Conservation (phyloP, 2,329 filamentous ascomycete species). For the Calonectria pauciramosa region DNA sequence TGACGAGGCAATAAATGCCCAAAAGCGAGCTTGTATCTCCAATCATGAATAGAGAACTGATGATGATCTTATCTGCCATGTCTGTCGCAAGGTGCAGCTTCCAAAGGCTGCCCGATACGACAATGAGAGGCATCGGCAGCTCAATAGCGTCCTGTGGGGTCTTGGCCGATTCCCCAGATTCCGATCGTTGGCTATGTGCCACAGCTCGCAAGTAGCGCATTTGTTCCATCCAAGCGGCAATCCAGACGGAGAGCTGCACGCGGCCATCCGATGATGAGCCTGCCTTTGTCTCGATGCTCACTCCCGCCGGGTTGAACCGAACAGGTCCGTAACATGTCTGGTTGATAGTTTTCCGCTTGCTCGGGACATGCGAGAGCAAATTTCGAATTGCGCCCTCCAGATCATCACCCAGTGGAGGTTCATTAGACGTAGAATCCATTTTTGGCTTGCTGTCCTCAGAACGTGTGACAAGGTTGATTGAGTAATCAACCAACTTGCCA, state of each 20-base stretch:
- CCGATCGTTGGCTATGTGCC: not conserved
- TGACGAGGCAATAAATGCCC: slow-evolving; percentile 1
- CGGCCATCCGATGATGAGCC: not conserved
- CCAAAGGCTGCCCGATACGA: not conserved
- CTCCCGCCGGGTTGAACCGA: not conserved
- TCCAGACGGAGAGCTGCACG: slow-evolving; percentile 13
- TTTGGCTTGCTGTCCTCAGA: not conserved
- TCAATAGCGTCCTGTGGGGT: not conserved
- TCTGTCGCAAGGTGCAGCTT: not conserved
- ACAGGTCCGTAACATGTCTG: slow-evolving; percentile 4
- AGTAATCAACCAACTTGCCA: not conserved
- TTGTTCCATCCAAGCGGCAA: slow-evolving; percentile 9
- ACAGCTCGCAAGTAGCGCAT: slow-evolving; percentile 5
- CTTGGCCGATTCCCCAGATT: not conserved
- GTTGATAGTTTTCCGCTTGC: not conserved
- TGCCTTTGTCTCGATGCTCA: not conserved
- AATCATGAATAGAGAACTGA: not conserved
- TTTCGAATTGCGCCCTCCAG: not conserved
- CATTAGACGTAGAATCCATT: not conserved
- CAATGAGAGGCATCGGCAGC: not conserved
- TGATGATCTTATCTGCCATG: not conserved
- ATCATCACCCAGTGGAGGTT: no score
- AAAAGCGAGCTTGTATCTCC: not conserved
- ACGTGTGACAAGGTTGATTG: not conserved
- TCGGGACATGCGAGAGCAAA: not conserved